Evolutionary conservation across 768 basidiomycete species (phyloP).

Genomic region (Filobasidium wieringae): DNA sequence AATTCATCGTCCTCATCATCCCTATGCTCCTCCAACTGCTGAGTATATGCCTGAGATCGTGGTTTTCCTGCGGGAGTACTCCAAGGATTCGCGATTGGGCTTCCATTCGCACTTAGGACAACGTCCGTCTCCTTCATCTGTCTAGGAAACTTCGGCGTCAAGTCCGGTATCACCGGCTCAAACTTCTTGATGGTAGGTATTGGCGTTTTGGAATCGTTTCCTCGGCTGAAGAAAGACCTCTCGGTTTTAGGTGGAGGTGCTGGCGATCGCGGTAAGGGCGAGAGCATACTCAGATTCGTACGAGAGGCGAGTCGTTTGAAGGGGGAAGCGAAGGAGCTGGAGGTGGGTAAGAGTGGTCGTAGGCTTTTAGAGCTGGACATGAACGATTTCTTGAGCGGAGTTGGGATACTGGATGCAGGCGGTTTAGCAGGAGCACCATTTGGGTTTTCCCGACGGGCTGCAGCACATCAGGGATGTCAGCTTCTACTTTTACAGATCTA

Average conservation of each 20-base stretch:
- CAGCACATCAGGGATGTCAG: neutral
- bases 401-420: neutral
- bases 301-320: neutral
- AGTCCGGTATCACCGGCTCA: constrained; percentile 52
- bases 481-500: neutral
- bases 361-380: neutral
- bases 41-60: neutral
- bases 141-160: constrained; percentile 48
- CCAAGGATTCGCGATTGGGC: constrained; percentile 64
- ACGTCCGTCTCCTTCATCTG: constrained; percentile 62
- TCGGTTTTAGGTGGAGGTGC: too few species aligned
- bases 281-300: neutral
- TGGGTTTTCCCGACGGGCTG: neutral
- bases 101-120: constrained; percentile 71
- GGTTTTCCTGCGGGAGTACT: neutral
- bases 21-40: neutral
- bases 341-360: neutral
- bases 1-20: constrained; percentile 35
- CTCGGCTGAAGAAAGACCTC: too few species aligned
- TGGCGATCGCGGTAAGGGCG: neutral
- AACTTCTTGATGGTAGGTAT: constrained; percentile 56
- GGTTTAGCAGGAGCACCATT: neutral
- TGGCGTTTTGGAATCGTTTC: constrained; percentile 21
- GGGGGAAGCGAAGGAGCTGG: constrained; percentile 9
- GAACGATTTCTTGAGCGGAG: too few species aligned